A percentile compares a stretch with the other conserved stretches of the same genome.
phyloP scores from a whole-genome alignment of 371 early-diverging fungal genomes.

The Mucor saturninus region DNA sequence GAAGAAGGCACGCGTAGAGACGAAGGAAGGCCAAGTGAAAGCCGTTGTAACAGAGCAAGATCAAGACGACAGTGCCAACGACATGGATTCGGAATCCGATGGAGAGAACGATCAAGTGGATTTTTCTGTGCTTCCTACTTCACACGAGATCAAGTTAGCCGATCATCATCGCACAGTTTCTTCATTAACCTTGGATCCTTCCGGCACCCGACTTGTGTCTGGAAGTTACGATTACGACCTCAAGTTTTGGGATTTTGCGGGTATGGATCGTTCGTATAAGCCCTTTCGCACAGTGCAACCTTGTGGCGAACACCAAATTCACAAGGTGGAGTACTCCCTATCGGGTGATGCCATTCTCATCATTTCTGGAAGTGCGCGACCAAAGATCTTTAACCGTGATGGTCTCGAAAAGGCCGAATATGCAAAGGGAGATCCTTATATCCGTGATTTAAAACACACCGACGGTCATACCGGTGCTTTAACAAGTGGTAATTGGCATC shows the following conservation, averaged over 20 bases:
- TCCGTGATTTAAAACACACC: constrained; percentile 86
- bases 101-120: constrained; percentile 30
- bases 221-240: constrained; percentile 85
- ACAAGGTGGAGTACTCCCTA: constrained; percentile 79
- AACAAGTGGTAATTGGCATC: constrained; percentile 86
- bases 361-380: constrained; percentile 75
- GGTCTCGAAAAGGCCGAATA: constrained; percentile 76
- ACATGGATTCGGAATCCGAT: constrained; percentile 20
- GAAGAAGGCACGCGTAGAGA: constrained; percentile 1
- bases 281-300: constrained; percentile 87
- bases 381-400: constrained; percentile 82
- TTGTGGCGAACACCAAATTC: constrained; percentile 83
- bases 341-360: constrained; percentile 83
- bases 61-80: constrained; percentile 8
- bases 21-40: background rate
- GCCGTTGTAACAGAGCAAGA: background rate
- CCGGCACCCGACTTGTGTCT: constrained; percentile 80
- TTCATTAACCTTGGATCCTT: constrained; percentile 82
- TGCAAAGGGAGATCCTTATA: constrained; percentile 93
- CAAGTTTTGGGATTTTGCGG: constrained; percentile 92
- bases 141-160: constrained; percentile 68
- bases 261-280: constrained; percentile 80
- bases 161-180: constrained; percentile 80
- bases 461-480: constrained; percentile 89
- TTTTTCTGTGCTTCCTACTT: constrained; percentile 58